A percentile compares a stretch with the other conserved stretches of the same genome.
These are phyloP conservation scores for Tieghemostelium lacteum DNA, from an alignment of 78 protist genomes.

Conservation along the genomic window DNA sequence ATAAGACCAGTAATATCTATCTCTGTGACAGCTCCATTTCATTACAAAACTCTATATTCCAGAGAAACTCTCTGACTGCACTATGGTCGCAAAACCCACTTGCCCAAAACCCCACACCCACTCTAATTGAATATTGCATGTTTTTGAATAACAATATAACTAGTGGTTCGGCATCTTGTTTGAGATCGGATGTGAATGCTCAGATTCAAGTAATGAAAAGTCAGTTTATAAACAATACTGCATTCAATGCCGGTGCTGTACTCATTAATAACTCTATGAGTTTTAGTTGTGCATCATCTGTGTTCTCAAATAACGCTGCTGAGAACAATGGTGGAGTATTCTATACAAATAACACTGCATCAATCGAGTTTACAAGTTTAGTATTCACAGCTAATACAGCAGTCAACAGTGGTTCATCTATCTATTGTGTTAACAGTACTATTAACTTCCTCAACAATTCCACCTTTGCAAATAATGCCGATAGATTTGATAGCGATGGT, in stretches of 20 bases:
- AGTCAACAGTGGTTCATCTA: neutral
- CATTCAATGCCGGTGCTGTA: neutral
- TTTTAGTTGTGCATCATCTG: neutral
- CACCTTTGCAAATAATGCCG: neutral
- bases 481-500: neutral
- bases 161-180: neutral
- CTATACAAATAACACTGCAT: neutral
- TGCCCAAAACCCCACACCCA: neutral
- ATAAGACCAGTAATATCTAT: neutral
- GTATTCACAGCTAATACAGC: constrained; percentile 1
- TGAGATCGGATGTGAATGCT: neutral
- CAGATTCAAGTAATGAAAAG: neutral
- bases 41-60: neutral
- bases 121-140: neutral
- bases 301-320: neutral
- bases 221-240: neutral
- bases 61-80: neutral
- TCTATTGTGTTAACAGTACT: constrained; percentile 5
- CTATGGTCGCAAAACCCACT: neutral
- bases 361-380: neutral
- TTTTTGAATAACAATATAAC: neutral
- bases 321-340: neutral
- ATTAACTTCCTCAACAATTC: neutral
- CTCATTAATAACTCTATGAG: neutral
- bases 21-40: neutral